Conservation (phyloP, 2,329 filamentous ascomycete genomes). For the Trichophyton equinum region DNA sequence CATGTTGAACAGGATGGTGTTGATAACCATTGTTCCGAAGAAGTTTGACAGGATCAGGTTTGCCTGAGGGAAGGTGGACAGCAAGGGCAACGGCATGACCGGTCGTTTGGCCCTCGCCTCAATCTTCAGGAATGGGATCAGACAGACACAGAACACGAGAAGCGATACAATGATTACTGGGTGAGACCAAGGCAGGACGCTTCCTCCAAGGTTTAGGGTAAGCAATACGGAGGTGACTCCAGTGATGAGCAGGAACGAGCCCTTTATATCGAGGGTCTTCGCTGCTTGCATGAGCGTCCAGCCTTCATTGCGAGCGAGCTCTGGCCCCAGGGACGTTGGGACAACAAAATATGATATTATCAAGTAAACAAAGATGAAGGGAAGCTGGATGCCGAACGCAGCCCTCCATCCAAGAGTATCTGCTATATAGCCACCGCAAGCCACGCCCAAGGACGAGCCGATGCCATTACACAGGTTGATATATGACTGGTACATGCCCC, state of each 20-base stretch:
- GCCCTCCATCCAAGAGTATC: constrained; percentile 31
- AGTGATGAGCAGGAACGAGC: constrained; percentile 36
- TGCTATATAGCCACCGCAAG: constrained; percentile 29
- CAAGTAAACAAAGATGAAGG: constrained; percentile 30
- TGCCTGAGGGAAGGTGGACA: constrained; percentile 30
- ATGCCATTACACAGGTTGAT: constrained; percentile 28
- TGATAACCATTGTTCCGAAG: constrained; percentile 38
- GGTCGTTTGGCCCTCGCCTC: constrained; percentile 33
- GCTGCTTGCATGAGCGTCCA: constrained; percentile 33
- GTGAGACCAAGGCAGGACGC: constrained; percentile 40
- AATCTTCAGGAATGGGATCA: not conserved
- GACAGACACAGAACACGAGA: constrained; percentile 32
- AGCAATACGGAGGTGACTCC: constrained; percentile 39
- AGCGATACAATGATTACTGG: constrained; percentile 39
- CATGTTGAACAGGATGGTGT: constrained; percentile 54
- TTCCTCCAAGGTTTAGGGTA: constrained; percentile 42
- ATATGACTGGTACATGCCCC: constrained; percentile 33
- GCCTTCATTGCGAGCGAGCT: constrained; percentile 30
- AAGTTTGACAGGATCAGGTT: constrained; percentile 26
- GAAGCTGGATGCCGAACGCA: constrained; percentile 39
- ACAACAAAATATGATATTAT: constrained; percentile 23
- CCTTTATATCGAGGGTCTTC: constrained; percentile 38
- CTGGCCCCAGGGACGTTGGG: constrained; percentile 35
- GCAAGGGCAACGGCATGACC: constrained; percentile 39
- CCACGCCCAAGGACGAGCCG: constrained; percentile 28